These are phyloP conservation scores for Volvariella surrecta DNA, from an alignment of 1,284 basidiomycete species.

Conservation along the genomic window DNA sequence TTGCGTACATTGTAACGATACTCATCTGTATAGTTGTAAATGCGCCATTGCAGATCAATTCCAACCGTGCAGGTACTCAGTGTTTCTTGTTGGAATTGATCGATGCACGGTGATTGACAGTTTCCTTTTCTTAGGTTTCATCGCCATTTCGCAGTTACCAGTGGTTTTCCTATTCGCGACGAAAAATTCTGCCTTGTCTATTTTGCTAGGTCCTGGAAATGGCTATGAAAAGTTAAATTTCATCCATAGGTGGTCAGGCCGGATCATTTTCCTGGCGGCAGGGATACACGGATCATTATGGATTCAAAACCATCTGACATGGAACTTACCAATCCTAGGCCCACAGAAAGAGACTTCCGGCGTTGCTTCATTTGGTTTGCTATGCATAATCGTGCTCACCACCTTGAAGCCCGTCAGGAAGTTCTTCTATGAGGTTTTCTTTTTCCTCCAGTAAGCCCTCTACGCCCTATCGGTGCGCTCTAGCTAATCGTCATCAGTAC, in stretches of 20 bases:
- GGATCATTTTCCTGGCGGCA: constrained; percentile 55
- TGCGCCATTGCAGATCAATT: constrained; percentile 44
- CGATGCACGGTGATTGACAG: not conserved
- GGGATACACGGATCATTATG: constrained; percentile 62
- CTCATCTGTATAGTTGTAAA: constrained; percentile 47
- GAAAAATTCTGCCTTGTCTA: constrained; percentile 64
- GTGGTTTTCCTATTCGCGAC: constrained; percentile 75
- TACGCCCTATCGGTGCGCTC: not conserved
- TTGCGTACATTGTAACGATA: constrained; percentile 41
- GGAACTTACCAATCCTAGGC: constrained; percentile 42
- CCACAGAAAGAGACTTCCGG: constrained; percentile 64
- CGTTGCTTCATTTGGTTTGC: constrained; percentile 49
- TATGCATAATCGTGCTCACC: constrained; percentile 42
- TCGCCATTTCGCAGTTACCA: constrained; percentile 56
- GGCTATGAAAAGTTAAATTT: constrained; percentile 77
- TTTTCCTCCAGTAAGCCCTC: constrained; percentile 27
- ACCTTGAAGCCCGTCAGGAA: constrained; percentile 23
- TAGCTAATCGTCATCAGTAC: constrained; percentile 26
- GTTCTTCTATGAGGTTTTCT: constrained; percentile 27
- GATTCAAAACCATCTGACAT: constrained; percentile 59
- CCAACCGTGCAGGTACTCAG: constrained; percentile 54
- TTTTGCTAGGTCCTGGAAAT: constrained; percentile 62
- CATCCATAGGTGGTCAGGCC: constrained; percentile 70
- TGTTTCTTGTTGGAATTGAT: not conserved
- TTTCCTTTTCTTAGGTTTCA: constrained; percentile 40